A percentile compares a stretch with the other conserved stretches of the same genome.
Evolutionary conservation across 148 eudicot species (phyloP).

Genomic region (Pouteria glomerata): DNA sequence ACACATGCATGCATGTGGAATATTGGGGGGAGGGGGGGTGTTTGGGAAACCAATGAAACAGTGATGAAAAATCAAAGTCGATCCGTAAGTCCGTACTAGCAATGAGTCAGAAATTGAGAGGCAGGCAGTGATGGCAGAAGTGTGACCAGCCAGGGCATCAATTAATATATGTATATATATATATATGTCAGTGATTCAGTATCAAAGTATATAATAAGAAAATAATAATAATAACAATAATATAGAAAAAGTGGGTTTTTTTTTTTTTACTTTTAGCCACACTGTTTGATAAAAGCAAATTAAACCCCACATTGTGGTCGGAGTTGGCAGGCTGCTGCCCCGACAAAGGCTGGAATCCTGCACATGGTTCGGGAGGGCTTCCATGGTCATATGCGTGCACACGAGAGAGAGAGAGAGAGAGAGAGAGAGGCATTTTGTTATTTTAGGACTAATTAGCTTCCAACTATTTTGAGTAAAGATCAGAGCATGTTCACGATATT

Average conservation of each 20-base stretch:
- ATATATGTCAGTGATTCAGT: too few relatives aligned
- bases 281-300: neutral
- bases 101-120: neutral
- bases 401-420: too few relatives aligned
- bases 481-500: too few relatives aligned
- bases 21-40: neutral
- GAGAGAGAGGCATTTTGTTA: too few relatives aligned
- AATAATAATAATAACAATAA: too few relatives aligned
- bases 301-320: slow-evolving; percentile 4
- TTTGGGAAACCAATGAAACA: too few relatives aligned
- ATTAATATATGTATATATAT: neutral
- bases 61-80: neutral
- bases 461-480: too few relatives aligned
- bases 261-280: too few relatives aligned
- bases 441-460: too few relatives aligned
- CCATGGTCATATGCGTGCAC: neutral
- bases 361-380: slow-evolving; percentile 10
- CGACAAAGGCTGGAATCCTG: slow-evolving; percentile 20
- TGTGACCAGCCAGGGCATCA: neutral
- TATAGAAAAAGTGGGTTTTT: too few relatives aligned
- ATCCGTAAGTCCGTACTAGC: neutral
- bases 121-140: neutral
- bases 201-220: too few relatives aligned
- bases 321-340: slow-evolving; percentile 14
- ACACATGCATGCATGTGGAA: neutral